phyloP scores from a whole-genome alignment of 805 yeast genomes.

The Suhomyces tanzawaensis region DNA sequence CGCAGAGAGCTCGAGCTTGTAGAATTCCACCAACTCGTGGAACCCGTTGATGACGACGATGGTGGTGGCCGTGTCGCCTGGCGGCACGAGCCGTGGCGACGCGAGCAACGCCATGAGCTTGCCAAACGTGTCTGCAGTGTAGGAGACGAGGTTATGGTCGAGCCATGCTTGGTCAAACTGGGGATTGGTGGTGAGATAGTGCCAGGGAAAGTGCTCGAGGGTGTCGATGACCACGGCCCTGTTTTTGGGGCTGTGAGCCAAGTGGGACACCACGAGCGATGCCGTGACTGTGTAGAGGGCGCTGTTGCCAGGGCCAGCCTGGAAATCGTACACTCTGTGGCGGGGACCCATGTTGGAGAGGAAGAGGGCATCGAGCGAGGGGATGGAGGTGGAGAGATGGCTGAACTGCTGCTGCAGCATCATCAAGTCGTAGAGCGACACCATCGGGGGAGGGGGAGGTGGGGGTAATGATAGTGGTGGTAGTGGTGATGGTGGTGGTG shows the following conservation, averaged over 20 bases:
- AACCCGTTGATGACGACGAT: conserved; percentile 29
- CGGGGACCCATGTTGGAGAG: conserved; percentile 11
- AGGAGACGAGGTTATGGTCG: conserved; percentile 11
- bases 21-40: conserved; percentile 36
- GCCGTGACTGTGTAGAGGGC: conserved; percentile 20
- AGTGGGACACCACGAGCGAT: conserved; percentile 29
- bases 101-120: conserved; percentile 21
- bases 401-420: conserved; percentile 24
- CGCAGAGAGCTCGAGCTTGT: conserved; percentile 31
- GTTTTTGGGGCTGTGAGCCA: conserved; percentile 13
- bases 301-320: conserved; percentile 32
- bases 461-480: no score
- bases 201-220: conserved; percentile 29
- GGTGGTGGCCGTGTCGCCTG: conserved; percentile 9
- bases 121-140: conserved; percentile 26
- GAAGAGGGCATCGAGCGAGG: conserved; percentile 27
- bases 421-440: conserved; percentile 29
- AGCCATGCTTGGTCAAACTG: conserved; percentile 22
- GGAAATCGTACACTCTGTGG: conserved; percentile 35
- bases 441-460: conserved; percentile 27
- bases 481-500: no score
- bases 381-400: conserved; percentile 27
- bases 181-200: conserved; percentile 18
- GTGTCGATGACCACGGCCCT: conserved; percentile 32
- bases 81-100: conserved; percentile 9